A percentile compares a stretch with the other conserved stretches of the same genome.
Conservation (phyloP, 768 basidiomycete genomes). For the Pleurotus eryngii region DNA sequence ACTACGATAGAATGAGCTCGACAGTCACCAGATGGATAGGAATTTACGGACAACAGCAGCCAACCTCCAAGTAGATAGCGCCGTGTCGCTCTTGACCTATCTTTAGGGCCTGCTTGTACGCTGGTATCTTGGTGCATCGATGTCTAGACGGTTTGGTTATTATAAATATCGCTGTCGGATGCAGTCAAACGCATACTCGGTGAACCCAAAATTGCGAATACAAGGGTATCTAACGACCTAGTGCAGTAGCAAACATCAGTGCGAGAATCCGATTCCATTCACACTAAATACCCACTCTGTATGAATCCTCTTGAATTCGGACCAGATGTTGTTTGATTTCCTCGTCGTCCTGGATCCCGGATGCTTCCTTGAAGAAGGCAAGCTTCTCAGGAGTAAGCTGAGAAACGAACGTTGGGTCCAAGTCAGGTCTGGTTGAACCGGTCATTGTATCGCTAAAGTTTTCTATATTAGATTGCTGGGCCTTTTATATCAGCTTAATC, state of each 20-base stretch:
- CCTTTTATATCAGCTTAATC: too few relatives aligned
- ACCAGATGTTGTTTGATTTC: conserved; percentile 18
- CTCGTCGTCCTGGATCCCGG: conserved; percentile 17
- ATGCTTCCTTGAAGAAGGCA: conserved; percentile 15
- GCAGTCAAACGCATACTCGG: conserved; percentile 18
- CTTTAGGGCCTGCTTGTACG: conserved; percentile 15
- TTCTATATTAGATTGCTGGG: too few relatives aligned
- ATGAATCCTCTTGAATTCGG: conserved; percentile 13
- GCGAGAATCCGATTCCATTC: not conserved
- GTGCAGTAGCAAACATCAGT: not conserved
- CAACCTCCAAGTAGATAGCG: conserved; percentile 23
- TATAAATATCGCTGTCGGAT: not conserved
- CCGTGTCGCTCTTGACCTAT: conserved; percentile 14
- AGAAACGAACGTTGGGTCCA: not conserved
- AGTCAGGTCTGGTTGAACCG: not conserved
- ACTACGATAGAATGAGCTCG: conserved; percentile 9
- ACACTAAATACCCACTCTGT: conserved; percentile 10
- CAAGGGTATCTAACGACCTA: conserved; percentile 36
- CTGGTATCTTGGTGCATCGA: conserved; percentile 18
- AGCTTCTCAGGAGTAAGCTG: conserved; percentile 9
- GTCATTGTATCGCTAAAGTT: too few relatives aligned
- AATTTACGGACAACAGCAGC: conserved; percentile 21
- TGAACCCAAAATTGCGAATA: conserved; percentile 33
- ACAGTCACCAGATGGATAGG: not conserved
- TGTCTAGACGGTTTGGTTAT: conserved; percentile 8